These are phyloP conservation scores for Papiliotrema nemorosa DNA, from an alignment of 1,284 basidiomycete genomes.

Conservation along the genomic window DNA sequence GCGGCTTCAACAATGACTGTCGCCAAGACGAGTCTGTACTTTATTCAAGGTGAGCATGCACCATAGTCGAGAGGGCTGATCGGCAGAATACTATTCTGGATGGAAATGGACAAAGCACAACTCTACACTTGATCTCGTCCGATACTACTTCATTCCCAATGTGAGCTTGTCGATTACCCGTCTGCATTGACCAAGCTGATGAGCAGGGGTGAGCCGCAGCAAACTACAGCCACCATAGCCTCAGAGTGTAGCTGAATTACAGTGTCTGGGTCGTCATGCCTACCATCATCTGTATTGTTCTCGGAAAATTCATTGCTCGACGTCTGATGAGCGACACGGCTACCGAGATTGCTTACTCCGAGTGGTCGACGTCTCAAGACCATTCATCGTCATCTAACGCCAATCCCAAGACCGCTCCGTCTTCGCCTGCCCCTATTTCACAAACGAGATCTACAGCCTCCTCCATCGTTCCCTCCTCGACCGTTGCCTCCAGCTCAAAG, in stretches of 20 bases:
- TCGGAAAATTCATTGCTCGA: constrained; percentile 28
- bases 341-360: constrained; percentile 20
- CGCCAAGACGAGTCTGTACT: constrained; percentile 80
- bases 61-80: background rate
- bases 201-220: constrained; percentile 13
- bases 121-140: constrained; percentile 52
- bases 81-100: constrained; percentile 46
- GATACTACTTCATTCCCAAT: constrained; percentile 75
- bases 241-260: background rate
- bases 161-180: constrained; percentile 51
- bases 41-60: constrained; percentile 60
- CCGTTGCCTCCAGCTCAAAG: background rate
- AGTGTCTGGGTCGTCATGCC: constrained; percentile 41
- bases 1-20: constrained; percentile 69
- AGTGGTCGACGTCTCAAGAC: constrained; percentile 3
- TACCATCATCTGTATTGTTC: constrained; percentile 25
- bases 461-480: background rate
- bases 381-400: background rate
- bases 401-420: background rate
- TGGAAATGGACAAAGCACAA: constrained; percentile 76
- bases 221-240: background rate
- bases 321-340: constrained; percentile 28
- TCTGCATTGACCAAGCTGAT: background rate
- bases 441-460: background rate
- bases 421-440: background rate